Evolutionary conservation across 2,329 filamentous ascomycete genomes (phyloP).

Genomic region (Colletotrichum gloeosporioides): DNA sequence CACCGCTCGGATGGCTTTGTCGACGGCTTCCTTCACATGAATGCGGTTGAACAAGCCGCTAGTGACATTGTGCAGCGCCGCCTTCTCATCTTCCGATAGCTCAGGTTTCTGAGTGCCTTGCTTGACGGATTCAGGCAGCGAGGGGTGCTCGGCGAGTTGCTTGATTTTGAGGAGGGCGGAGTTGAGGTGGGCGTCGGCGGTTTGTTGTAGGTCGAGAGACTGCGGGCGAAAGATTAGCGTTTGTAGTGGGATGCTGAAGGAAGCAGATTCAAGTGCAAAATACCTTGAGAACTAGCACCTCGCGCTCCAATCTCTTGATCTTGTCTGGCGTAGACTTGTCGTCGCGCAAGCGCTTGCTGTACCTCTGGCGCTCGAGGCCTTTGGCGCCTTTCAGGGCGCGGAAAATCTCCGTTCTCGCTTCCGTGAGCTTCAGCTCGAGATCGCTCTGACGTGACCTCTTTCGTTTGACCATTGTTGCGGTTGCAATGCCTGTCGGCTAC

Average conservation of each 20-base stretch:
- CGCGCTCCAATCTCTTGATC: conserved; percentile 66
- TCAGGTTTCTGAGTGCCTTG: conserved; percentile 53
- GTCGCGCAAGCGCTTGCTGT: conserved; percentile 64
- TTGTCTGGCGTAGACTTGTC: conserved; percentile 52
- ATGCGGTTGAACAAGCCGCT: conserved; percentile 60
- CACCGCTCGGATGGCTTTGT: conserved; percentile 53
- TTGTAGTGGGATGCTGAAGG: background rate
- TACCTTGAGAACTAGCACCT: conserved; percentile 62
- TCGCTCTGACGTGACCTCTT: conserved; percentile 53
- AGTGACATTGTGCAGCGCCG: conserved; percentile 63
- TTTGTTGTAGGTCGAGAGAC: conserved; percentile 64
- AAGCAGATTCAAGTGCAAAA: background rate
- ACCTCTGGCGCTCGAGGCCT: conserved; percentile 79
- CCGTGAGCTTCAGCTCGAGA: conserved; percentile 56
- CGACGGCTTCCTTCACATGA: conserved; percentile 54
- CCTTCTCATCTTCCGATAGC: conserved; percentile 56
- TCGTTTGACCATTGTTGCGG: conserved; percentile 58
- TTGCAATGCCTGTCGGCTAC: background rate
- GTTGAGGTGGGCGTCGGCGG: conserved; percentile 61
- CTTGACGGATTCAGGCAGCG: conserved; percentile 54
- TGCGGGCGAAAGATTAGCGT: conserved; percentile 28
- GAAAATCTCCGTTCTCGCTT: conserved; percentile 64
- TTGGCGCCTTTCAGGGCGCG: conserved; percentile 75
- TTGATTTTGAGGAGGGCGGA: conserved; percentile 61
- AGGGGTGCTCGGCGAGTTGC: conserved; percentile 53